Base-by-base conservation (phyloP, 2,329 filamentous ascomycete genomes). In the Rhytidhysteron rufulum region DNA sequence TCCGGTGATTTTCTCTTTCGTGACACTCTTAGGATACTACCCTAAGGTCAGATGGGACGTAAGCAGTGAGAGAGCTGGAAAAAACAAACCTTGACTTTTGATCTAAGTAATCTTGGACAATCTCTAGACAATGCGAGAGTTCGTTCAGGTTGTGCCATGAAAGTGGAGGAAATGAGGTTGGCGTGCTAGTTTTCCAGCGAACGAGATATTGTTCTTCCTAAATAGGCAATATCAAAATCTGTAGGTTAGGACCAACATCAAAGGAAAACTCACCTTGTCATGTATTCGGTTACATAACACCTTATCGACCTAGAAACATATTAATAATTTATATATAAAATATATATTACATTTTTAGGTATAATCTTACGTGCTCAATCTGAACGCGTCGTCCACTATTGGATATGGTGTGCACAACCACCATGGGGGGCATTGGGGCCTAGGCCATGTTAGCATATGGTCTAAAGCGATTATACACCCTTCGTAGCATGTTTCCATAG, bases 121-220 rank as follows among this genome's bases (percentile, higher is more conserved):
- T 43, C 35, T 68, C 61, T 0, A 73, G 53, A 25, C 65, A 67
- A 5, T 51, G 35, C 1, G 45, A 43, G 0, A 75, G 58, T 37
- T 73, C 71, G 0, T 54, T 41, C 0, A 73, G 24, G 1, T 45
- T 29, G 38, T 75, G 72, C 71, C 71, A 75, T 5, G 67, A 70
- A 3, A 65, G 50, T 2, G 68, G 60, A 1, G 62, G 47, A 9
- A 37, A 49, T 3, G 42, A 43, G 3, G 44, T 37, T 4, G 44
- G 40, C 1, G 24, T 16, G 1, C 49, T 39, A 0, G 52, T 43
- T 1, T 50, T 54, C 71, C 71, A 73, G 27, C 53, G 50, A 0
- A 73, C 57, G 0, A 74, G 57, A 37, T 66, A 73, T 25, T 73
- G 57, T 39, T 72, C 70, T 4, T 58, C 58, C 63, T 66, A 49